phyloP scores from a whole-genome alignment of 805 yeast genomes.

The Candida taoyuanica region DNA sequence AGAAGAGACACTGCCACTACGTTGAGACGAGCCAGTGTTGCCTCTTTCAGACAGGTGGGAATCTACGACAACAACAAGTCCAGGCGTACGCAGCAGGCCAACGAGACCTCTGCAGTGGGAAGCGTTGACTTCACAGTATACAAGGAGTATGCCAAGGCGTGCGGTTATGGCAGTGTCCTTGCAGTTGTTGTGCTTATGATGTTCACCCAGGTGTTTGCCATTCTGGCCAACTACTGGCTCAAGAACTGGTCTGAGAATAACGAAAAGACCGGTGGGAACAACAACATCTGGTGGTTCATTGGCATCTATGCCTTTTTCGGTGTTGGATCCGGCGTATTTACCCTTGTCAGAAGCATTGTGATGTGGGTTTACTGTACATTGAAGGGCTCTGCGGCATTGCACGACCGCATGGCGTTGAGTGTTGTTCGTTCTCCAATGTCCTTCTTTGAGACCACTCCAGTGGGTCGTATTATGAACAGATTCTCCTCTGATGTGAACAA shows the following conservation, averaged over 20 bases:
- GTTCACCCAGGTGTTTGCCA: conserved; percentile 32
- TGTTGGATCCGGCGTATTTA: conserved; percentile 44
- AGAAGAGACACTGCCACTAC: conserved; percentile 7
- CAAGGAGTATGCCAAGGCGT: conserved; percentile 52
- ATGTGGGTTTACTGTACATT: conserved; percentile 52
- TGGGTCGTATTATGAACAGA: conserved; percentile 61
- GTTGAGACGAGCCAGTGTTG: conserved; percentile 49
- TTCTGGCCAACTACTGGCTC: conserved; percentile 56
- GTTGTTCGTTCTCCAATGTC: conserved; percentile 59
- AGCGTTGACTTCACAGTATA: conserved; percentile 53
- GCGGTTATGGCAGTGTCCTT: conserved; percentile 48
- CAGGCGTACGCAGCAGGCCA: conserved; percentile 41
- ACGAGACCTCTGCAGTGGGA: conserved; percentile 55
- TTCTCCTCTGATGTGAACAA: conserved; percentile 59
- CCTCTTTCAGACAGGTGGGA: conserved; percentile 46
- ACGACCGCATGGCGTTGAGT: conserved; percentile 50
- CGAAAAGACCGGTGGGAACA: conserved; percentile 38
- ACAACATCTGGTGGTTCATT: conserved; percentile 42
- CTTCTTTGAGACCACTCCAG: conserved; percentile 66
- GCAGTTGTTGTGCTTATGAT: conserved; percentile 34
- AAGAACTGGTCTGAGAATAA: conserved; percentile 63
- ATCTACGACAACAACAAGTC: conserved; percentile 29
- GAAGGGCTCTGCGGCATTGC: conserved; percentile 51
- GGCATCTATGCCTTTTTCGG: conserved; percentile 54
- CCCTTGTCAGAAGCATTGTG: conserved; percentile 41